phyloP scores from a whole-genome alignment of 2,329 filamentous ascomycete species.

The Venturia nashicola region DNA sequence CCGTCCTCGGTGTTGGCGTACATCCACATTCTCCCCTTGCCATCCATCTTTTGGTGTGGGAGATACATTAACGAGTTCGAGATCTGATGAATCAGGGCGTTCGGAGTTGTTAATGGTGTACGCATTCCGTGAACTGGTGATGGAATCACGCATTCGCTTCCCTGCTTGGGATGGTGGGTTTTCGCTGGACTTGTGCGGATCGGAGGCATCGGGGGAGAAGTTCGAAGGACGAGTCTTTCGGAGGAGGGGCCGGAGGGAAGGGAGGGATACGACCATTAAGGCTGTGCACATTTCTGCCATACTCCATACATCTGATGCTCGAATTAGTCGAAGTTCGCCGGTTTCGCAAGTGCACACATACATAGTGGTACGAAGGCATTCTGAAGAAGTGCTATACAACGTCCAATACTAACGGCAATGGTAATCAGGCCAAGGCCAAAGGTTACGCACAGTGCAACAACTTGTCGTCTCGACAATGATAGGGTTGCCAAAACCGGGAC shows the following conservation, averaged over 20 bases:
- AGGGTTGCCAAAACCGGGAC: slow-evolving; percentile 16
- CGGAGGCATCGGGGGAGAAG: neutral
- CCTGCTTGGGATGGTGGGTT: neutral
- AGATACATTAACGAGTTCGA: neutral
- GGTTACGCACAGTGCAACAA: slow-evolving; percentile 16
- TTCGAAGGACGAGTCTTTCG: slow-evolving; percentile 6
- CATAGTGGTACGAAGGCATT: slow-evolving; percentile 18
- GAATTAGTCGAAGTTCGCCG: neutral
- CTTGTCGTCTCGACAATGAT: slow-evolving; percentile 15
- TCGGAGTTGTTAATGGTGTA: neutral
- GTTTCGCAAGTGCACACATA: slow-evolving; percentile 11
- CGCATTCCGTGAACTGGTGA: neutral
- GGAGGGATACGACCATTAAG: slow-evolving; percentile 18
- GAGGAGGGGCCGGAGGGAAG: slow-evolving; percentile 17
- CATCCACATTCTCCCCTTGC: neutral
- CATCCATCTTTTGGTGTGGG: neutral
- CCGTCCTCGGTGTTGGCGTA: neutral
- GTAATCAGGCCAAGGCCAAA: slow-evolving; percentile 17
- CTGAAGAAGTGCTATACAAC: slow-evolving; percentile 16
- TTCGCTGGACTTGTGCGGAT: neutral
- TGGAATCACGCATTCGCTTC: neutral
- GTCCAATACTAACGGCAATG: slow-evolving; percentile 16
- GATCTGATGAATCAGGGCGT: neutral
- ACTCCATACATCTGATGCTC: slow-evolving; percentile 14
- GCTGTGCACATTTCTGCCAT: slow-evolving; percentile 19